Base-by-base conservation (phyloP, 2,329 filamentous ascomycete species). In the Pochonia chlamydosporia region DNA sequence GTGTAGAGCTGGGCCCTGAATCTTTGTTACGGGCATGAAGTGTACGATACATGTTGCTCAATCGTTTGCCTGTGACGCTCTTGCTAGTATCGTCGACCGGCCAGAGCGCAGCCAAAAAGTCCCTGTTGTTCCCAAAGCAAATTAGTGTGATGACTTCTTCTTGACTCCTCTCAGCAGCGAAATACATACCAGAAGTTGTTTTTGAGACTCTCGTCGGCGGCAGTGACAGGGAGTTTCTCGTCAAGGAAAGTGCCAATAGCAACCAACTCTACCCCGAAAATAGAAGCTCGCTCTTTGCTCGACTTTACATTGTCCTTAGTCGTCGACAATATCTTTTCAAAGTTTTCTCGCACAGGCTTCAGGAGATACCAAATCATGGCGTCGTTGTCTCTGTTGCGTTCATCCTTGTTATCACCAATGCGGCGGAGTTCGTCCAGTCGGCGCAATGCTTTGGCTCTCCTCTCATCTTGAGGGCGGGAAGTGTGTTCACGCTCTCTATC, bases 181-280 rank as follows among this genome's bases (percentile, higher is more conserved):
- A 7, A 13, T 3, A 59, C 73, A 63, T 63, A 77, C 74, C 75
- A 79, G 47, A 78, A 69, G 43, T 73, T 72, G 42, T 71, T 70
- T 54, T 76, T 73, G 35, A 76, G 59, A 50, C 65, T 64, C 40
- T 67, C 63, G 30, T 68, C 63, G 10, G 66, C 63, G 43, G 63
- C 59, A 25, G 72, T 70, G 44, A 69, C 70, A 28, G 72, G 64
- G 25, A 70, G 55, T 48, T 63, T 64, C 50, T 67, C 67, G 43
- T 78, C 74, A 51, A 85, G 76, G 56, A 82, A 84, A 47, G 78
- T 75, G 45, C 82, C 82, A 61, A 85, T 81, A 4, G 73, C 73
- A 36, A 82, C 69, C 31, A 85, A 65, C 57, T 84, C 78, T 24
- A 70, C 68, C 55, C 82, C 82, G 58, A 85, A 77, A 37, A 82